phyloP scores from a whole-genome alignment of 768 basidiomycete genomes.

The Tricholoma hemisulphureum region DNA sequence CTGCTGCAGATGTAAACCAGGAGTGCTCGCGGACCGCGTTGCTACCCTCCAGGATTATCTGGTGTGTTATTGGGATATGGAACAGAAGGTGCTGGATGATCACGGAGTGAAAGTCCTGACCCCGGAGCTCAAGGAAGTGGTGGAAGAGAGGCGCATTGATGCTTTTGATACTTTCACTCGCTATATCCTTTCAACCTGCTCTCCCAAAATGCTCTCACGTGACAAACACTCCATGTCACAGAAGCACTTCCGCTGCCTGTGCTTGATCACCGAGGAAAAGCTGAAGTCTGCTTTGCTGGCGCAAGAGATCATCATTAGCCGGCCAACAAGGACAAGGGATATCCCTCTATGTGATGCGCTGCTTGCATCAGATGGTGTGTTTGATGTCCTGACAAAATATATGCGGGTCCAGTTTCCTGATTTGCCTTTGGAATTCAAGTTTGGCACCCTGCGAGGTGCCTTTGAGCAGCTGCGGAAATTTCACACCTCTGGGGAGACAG shows the following conservation, averaged over 20 bases:
- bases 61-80: background rate
- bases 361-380: too few species aligned
- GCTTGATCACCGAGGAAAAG: background rate
- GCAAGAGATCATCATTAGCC: too few species aligned
- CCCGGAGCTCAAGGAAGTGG: background rate
- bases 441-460: too few species aligned
- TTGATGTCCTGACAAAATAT: too few species aligned
- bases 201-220: background rate
- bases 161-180: background rate
- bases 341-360: background rate
- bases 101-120: background rate
- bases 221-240: background rate
- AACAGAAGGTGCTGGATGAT: background rate
- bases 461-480: too few species aligned
- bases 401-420: too few species aligned
- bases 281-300: background rate
- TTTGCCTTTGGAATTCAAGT: too few species aligned
- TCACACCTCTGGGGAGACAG: too few species aligned
- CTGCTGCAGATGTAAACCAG: background rate
- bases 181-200: background rate
- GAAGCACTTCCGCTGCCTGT: background rate
- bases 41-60: background rate
- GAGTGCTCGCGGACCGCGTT: background rate
- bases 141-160: background rate
- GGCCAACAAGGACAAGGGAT: background rate